Conservation (phyloP, 2,329 filamentous ascomycete genomes). For the Paecilomyces niveus region DNA sequence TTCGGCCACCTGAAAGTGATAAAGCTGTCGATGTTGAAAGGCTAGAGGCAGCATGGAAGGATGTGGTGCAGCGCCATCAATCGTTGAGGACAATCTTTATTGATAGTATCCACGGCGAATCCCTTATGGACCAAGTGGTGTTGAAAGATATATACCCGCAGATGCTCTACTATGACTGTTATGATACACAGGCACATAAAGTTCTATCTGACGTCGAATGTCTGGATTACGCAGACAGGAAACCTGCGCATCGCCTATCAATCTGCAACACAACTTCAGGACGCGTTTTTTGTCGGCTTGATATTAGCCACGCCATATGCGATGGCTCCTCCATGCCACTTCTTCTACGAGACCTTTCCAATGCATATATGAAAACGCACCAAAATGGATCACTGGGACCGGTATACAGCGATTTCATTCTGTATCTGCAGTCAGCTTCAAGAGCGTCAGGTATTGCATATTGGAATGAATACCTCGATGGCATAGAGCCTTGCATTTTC, state of each 20-base stretch:
- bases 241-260: conserved; percentile 32
- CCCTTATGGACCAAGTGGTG: conserved; percentile 9
- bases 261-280: conserved; percentile 25
- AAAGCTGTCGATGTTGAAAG: conserved; percentile 5
- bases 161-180: not conserved
- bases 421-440: conserved; percentile 19
- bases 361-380: conserved; percentile 22
- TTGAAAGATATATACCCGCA: conserved; percentile 1
- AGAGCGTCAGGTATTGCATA: conserved; percentile 30
- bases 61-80: conserved; percentile 8
- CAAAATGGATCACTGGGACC: not conserved
- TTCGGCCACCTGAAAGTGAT: conserved; percentile 3
- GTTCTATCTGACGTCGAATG: conserved; percentile 1
- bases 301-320: conserved; percentile 40
- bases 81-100: conserved; percentile 11
- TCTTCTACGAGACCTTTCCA: conserved; percentile 33
- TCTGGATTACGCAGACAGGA: conserved; percentile 5
- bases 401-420: conserved; percentile 7
- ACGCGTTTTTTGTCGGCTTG: conserved; percentile 32
- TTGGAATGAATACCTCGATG: conserved; percentile 40
- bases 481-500: conserved; percentile 42
- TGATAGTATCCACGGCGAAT: conserved; percentile 6
- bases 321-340: conserved; percentile 40
- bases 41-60: conserved; percentile 11
- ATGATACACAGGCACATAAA: not conserved